Base-by-base conservation (phyloP, 495 filamentous ascomycete genomes). In the Staphylotrichum longicolle region DNA sequence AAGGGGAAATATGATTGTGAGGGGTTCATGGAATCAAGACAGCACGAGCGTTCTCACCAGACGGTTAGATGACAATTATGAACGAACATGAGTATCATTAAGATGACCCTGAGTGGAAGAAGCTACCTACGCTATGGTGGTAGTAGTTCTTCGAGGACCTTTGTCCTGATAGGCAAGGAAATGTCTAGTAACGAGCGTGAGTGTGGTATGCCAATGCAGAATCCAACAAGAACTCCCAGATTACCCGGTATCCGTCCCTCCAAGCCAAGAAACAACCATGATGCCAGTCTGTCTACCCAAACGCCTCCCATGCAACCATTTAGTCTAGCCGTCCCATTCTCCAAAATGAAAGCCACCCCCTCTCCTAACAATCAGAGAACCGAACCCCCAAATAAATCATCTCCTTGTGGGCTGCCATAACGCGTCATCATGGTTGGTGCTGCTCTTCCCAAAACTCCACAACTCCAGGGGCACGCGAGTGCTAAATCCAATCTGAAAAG, bases 261-360 rank as follows among this genome's bases (percentile, higher is more conserved):
- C 3, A 7, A 52, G n/a, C 49, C 34, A 45, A 54, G 32, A 54
- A 37, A 57, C 32, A 8, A 27, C 50, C 30, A 8, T 20, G 11
- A 37, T 33, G 12, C 9, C 41, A 49, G 32, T 54, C 52, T 54
- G 39, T 35, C 10, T 34, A 35, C 35, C 32, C 32, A 50, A 52
- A 51, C 37, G 34, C 57, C 57, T 8, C 14, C 57, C 48, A 60
- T 60, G 57, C 57, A 58, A 3, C 57, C 10, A 7, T 32, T 50
- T 51, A 51, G 9, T 51, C 37, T 59, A 51, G 14, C 57, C 46
- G 1, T 20, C 2, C 37, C 3, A 30, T 41, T 3, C 27, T 7
- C 20, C 20, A 27, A 27, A 27, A 27, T 27, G 20, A 27, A 27
- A 27, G 20, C 20, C 20, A 27, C 1, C 20, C 20, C 20, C 20